phyloP scores from a whole-genome alignment of 2,329 filamentous ascomycete species.

The Exophiala dermatitidis region DNA sequence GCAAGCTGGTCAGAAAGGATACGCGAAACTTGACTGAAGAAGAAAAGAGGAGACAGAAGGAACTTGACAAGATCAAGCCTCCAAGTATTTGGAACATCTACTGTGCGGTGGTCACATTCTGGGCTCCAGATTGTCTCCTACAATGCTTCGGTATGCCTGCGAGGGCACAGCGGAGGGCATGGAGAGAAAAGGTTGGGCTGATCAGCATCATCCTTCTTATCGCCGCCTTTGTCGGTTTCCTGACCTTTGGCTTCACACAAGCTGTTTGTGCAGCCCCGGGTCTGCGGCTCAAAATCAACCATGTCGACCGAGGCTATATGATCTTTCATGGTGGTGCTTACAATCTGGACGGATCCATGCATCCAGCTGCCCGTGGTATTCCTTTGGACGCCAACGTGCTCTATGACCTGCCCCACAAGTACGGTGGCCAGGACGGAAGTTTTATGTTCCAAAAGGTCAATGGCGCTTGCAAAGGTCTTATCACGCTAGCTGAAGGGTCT shows the following conservation, averaged over 20 bases:
- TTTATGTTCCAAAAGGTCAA: constrained; percentile 99
- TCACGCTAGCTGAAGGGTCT: constrained; percentile 62
- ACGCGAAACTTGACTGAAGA: constrained; percentile 53
- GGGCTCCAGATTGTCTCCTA: constrained; percentile 79
- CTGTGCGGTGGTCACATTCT: constrained; percentile 88
- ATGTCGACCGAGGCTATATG: constrained; percentile 77
- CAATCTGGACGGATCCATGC: constrained; percentile 66
- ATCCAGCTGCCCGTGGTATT: constrained; percentile 75
- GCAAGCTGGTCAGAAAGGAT: constrained; percentile 59
- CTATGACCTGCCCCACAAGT: constrained; percentile 73
- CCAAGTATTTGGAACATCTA: constrained; percentile 93
- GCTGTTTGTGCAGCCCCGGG: constrained; percentile 72
- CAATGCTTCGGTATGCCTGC: constrained; percentile 77
- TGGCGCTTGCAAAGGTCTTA: constrained; percentile 86
- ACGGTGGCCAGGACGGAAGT: constrained; percentile 85
- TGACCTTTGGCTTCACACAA: constrained; percentile 93
- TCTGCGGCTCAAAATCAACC: constrained; percentile 69
- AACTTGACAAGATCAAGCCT: constrained; percentile 60
- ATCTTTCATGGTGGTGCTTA: constrained; percentile 94
- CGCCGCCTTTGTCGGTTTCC: constrained; percentile 81
- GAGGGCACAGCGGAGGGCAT: constrained; percentile 82
- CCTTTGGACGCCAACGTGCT: constrained; percentile 69
- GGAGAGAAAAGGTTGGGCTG: constrained; percentile 96
- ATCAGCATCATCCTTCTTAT: constrained; percentile 88
- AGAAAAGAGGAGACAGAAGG: constrained; percentile 53